A percentile compares a stretch with the other conserved stretches of the same genome.
phyloP scores from a whole-genome alignment of 2,329 filamentous ascomycete genomes.

The Calonectria leucothoes region DNA sequence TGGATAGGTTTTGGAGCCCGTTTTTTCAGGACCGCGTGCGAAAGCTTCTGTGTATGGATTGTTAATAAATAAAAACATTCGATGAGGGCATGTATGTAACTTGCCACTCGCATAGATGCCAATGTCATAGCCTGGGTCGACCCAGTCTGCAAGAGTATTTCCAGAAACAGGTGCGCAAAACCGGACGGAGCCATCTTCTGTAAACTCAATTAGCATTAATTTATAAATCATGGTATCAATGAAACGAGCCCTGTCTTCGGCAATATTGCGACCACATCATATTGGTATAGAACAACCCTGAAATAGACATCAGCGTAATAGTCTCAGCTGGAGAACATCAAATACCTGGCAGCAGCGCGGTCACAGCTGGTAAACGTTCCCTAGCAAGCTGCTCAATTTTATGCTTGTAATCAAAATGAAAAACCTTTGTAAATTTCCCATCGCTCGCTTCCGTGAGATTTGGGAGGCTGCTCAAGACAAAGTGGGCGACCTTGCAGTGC shows the following conservation, averaged over 20 bases:
- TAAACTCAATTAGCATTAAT: not conserved
- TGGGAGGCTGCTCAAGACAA: constrained; percentile 30
- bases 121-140: constrained; percentile 26
- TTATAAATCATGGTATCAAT: not conserved
- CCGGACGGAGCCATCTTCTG: constrained; percentile 24
- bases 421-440: constrained; percentile 16
- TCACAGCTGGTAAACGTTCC: constrained; percentile 14
- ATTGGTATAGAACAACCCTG: constrained; percentile 32
- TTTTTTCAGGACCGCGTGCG: constrained; percentile 21
- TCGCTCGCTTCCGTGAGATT: constrained; percentile 12
- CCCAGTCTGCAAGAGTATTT: constrained; percentile 19
- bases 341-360: constrained; percentile 22
- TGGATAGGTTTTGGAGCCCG: constrained; percentile 25
- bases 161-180: constrained; percentile 26
- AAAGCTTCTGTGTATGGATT: constrained; percentile 16
- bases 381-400: constrained; percentile 22
- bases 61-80: not conserved
- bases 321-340: not conserved
- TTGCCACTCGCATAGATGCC: constrained; percentile 23
- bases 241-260: constrained; percentile 4
- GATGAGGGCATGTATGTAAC: not conserved
- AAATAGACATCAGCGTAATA: not conserved
- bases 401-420: constrained; percentile 29
- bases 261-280: constrained; percentile 27
- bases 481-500: constrained; percentile 21